Evolutionary conservation across 768 basidiomycete species (phyloP), one percentile per base, ranked within the genome.

Genomic region (Tricholoma matsutake): DNA sequence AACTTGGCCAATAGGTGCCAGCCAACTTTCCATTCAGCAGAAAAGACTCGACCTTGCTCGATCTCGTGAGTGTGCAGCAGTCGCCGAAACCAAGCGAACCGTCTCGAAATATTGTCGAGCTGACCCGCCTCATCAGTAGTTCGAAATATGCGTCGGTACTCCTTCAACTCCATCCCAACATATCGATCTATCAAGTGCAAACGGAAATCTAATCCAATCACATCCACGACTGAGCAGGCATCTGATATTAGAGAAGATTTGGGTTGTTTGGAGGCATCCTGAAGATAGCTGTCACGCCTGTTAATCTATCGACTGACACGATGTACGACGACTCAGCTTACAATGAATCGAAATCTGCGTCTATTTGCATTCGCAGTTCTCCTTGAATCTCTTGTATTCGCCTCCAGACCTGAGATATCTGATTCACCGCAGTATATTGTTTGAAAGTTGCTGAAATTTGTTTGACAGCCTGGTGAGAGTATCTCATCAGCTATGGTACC

Each of bases 71-170:
- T 86, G 60, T 88, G 86, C 20, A 99, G 76, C 31, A 95, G 73
- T 29, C 96, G 84, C 20, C 91, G 81, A 75, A 98, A 98, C 95
- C 96, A 99, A 4, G 95, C 93, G 66, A 94, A 98, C 43, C 97
- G 85, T 14, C 97, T 80, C 0, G 93, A 86, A 6, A 97, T 81
- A 64, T 99, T 99, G 76, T 99, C 97, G 51, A 99, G 80, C 67
- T 97, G 94, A 3, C 96, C 97, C 1, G 97, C 94, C 74, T 98
- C 97, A 64, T 97, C 95, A 5, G 87, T 88, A 6, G 91, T 85
- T 54, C 91, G 86, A 76, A 99, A 98, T 70, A 99, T 96, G 20
- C 95, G 88, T 10, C 95, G 88, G 71, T 98, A 99, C 71, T 98
- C 97, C 70, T 94, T 93, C 25, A 99, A 81, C 66, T 97, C 93